phyloP scores from a whole-genome alignment of 345 rosid genomes.

The Psidium guajava region DNA sequence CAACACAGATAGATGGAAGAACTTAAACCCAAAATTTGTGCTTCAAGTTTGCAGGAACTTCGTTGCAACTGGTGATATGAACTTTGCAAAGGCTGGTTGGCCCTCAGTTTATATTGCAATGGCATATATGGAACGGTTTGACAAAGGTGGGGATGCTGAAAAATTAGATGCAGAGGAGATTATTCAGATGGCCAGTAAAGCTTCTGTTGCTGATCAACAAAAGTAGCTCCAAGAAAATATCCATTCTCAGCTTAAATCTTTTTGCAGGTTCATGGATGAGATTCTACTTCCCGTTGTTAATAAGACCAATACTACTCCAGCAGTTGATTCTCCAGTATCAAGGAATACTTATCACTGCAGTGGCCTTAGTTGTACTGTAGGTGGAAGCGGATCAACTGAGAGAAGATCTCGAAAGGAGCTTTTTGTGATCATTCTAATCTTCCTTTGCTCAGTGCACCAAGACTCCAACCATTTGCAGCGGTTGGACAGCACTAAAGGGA shows the following conservation, averaged over 20 bases:
- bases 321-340: constrained; percentile 4
- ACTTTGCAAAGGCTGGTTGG: constrained; percentile 77
- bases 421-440: no score
- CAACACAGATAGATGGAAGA: constrained; percentile 80
- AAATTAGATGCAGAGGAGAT: no score
- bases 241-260: no score
- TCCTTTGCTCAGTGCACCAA: no score
- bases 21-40: constrained; percentile 87
- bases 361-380: constrained; percentile 73
- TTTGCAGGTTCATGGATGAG: no score
- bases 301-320: constrained; percentile 29
- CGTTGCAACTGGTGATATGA: constrained; percentile 72
- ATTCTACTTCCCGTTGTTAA: no score
- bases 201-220: constrained; percentile 63
- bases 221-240: no score
- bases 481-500: no score
- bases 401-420: no score
- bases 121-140: constrained; percentile 90
- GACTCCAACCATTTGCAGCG: no score
- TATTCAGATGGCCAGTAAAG: constrained; percentile 72
- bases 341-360: constrained; percentile 35
- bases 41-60: constrained; percentile 90
- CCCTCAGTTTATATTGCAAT: constrained; percentile 82
- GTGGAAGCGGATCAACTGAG: constrained; percentile 21
- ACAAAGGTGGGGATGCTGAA: constrained; percentile 88